Evolutionary conservation across 495 filamentous ascomycete genomes (phyloP).

Genomic region (Aspergillus bridgeri): DNA sequence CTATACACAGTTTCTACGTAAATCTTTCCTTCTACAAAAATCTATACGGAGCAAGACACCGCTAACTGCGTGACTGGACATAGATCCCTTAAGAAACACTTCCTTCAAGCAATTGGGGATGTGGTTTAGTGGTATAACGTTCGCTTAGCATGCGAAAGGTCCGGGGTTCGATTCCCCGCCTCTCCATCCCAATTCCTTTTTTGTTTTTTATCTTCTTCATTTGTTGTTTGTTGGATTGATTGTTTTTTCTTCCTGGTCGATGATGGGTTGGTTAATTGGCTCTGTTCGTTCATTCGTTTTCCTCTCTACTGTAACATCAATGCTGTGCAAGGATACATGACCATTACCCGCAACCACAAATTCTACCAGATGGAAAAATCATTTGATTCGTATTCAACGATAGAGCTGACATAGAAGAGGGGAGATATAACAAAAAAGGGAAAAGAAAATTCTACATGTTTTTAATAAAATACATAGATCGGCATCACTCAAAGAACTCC

Average conservation of each 20-base stretch:
- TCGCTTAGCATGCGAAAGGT: slow-evolving; percentile 7
- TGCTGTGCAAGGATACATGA: too few relatives aligned
- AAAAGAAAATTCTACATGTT: slow-evolving; percentile 37
- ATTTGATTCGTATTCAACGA: slow-evolving; percentile 22
- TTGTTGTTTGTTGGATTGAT: too few relatives aligned
- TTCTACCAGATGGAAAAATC: too few relatives aligned
- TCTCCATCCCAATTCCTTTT: neutral
- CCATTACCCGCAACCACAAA: too few relatives aligned
- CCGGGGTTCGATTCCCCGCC: slow-evolving; percentile 6
- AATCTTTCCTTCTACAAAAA: too few relatives aligned
- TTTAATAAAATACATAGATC: slow-evolving; percentile 44
- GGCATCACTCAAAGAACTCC: slow-evolving; percentile 43
- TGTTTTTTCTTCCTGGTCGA: too few relatives aligned
- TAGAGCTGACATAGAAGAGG: slow-evolving; percentile 13
- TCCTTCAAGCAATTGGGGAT: neutral
- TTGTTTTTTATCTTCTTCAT: neutral
- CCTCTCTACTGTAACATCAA: neutral
- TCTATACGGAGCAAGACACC: too few relatives aligned
- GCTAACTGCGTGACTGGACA: too few relatives aligned
- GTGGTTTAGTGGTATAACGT: slow-evolving; percentile 8
- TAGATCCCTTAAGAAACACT: too few relatives aligned
- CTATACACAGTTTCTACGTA: too few relatives aligned
- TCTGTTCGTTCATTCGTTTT: too few relatives aligned
- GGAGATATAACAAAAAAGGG: slow-evolving; percentile 19
- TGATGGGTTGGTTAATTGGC: too few relatives aligned